Conservation (phyloP, 441 rosid genomes). For the Eruca vesicaria region DNA sequence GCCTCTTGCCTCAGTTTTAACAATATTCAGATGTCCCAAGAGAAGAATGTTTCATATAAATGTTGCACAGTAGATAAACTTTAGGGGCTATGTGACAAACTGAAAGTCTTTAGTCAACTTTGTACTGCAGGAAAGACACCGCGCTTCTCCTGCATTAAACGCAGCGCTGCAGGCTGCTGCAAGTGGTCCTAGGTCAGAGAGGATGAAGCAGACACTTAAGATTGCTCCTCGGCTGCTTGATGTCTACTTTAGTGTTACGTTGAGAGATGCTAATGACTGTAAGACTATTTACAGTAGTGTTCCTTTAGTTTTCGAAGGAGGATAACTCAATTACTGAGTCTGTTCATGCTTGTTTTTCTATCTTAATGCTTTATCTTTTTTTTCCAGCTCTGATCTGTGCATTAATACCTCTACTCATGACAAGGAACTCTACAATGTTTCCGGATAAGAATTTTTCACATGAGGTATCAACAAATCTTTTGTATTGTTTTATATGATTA, state of each 20-base stretch:
- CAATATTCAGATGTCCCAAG: constrained; percentile 7
- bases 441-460: constrained; percentile 74
- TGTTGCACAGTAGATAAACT: too few relatives aligned
- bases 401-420: constrained; percentile 79
- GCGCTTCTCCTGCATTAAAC: constrained; percentile 74
- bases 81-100: too few relatives aligned
- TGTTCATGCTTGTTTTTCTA: constrained; percentile 1
- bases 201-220: constrained; percentile 71
- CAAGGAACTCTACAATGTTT: constrained; percentile 74
- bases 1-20: constrained; percentile 23
- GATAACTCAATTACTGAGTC: background rate
- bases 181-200: constrained; percentile 62
- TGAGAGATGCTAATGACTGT: constrained; percentile 76
- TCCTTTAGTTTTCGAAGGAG: background rate
- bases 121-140: constrained; percentile 80
- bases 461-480: constrained; percentile 51
- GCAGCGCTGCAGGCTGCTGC: constrained; percentile 80
- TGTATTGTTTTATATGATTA: background rate
- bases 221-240: constrained; percentile 81
- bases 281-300: constrained; percentile 32
- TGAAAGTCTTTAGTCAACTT: constrained; percentile 4
- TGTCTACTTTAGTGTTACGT: constrained; percentile 64
- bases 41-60: constrained; percentile 6
- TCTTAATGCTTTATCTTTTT: background rate
- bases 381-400: constrained; percentile 88